Evolutionary conservation across 768 basidiomycete genomes (phyloP), one percentile per base, ranked within the genome.

Genomic region (Pisolithus marmoratus): DNA sequence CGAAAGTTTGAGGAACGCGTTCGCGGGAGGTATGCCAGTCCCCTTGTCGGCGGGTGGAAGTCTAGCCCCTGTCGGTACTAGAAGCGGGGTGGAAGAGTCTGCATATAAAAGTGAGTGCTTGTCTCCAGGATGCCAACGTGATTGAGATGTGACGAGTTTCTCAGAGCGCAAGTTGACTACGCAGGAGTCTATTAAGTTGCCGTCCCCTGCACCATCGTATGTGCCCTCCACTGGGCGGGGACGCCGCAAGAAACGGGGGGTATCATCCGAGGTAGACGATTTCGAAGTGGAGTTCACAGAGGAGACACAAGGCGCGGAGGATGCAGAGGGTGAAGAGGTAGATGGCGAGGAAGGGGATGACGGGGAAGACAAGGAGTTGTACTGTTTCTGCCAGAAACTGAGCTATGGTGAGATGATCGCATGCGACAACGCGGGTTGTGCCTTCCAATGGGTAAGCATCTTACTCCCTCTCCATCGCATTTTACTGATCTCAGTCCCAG

Each of bases 341-440:
- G 74, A 72, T n/a, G 72, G 67, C 1, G 75, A 74, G 26, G 78
- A 71, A 38, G 73, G 68, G 15, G 80, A 75, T n/a, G 78, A 75
- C 47, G 76, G 69, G 2, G 81, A 80, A 58, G 80, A 84, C 64
- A 76, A 82, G 61, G 72, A 72, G 49, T 57, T 82, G 5, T 85
- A 85, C 54, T 85, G 83, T 65, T 76, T 76, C 67, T 85, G 83
- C 63, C 78, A 77, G 58, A 79, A 81, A 61, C 72, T 77, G 56
- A 81, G 78, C 46, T 83, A 81, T 58, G 83, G 84, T 46, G 82
- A 81, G 69, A 84, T 84, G 82, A 80, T 84, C 53, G 82, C 75
- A 36, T 84, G 82, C 59, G 82, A 84, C 62, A 77, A 79, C 58
- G 72, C 76, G 29, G 68, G 69, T 26, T 84, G 82, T 62, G 73